Base-by-base conservation (phyloP, 2,329 filamentous ascomycete species). In the Cladosporium sp. region DNA sequence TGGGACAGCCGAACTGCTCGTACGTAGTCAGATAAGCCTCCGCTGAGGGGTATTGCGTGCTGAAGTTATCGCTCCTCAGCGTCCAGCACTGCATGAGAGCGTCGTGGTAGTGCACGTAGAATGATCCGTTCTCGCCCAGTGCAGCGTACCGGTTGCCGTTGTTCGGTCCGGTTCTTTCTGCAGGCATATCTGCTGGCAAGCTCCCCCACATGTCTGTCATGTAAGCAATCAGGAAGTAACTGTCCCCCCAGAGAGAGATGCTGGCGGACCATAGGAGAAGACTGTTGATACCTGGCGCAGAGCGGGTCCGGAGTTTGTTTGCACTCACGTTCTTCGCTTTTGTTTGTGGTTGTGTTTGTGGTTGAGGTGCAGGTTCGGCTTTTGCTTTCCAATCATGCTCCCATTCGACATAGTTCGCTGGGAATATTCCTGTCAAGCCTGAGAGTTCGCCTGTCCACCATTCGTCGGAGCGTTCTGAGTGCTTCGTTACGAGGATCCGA, bases 381-480 rank as follows among this genome's bases (percentile, higher is more conserved):
- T 36, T 36, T 8, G 11, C 34, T 8, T 36, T 14, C 34, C 34
- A 36, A 36, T 36, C 34, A 36, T 30, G 21, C 15, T 59, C 36
- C 57, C 32, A 47, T 18, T 55, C 47, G 3, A 38, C 44, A 32
- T 65, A 65, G 24, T 65, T 65, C 2, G 54, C 54, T 26, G 63
- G 63, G 47, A 65, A 65, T n/a, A 59, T 44, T 1, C 63, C 63
- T 0, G 28, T 59, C 8, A 18, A 3, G 12, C 30, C 41, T 14
- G 38, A 26, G 15, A 59, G 24, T 3, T 59, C 21, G 12, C 63
- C 63, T 3, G 38, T 52, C 63, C 63, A 59, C 63, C 63, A 96
- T 74, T 95, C 92, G 78, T 95, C 90, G 24, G 87, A 89, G 68
- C 88, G 92, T 5, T 87, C 85, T 2, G 92, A 95, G 80, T 90